Evolutionary conservation across 306 rosid genomes (phyloP).

Genomic region (Argentina anserina): DNA sequence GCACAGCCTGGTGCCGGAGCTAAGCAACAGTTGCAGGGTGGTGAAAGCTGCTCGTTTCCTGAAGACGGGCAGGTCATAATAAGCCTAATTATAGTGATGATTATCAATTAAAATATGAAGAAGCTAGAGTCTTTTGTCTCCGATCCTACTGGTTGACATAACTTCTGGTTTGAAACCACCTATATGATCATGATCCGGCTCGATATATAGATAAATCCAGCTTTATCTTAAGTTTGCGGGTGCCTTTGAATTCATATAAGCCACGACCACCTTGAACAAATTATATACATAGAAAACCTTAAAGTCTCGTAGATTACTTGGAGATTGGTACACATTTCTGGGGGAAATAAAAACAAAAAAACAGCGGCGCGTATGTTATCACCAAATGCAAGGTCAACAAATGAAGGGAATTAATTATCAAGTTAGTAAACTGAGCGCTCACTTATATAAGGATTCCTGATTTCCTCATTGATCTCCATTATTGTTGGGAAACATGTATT

Average conservation of each 20-base stretch:
- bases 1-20: slow-evolving; percentile 28
- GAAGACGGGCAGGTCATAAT: slow-evolving; percentile 49
- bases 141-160: background rate
- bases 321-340: too few species aligned
- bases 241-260: background rate
- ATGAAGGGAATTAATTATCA: background rate
- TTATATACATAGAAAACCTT: background rate
- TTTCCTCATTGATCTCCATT: too few species aligned
- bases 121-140: background rate
- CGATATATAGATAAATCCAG: background rate
- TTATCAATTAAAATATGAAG: background rate
- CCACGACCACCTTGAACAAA: background rate
- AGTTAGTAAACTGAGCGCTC: background rate
- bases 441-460: too few species aligned
- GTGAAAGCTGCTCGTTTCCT: slow-evolving; percentile 30
- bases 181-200: too few species aligned
- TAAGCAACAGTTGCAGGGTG: slow-evolving; percentile 43
- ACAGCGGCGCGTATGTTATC: too few species aligned
- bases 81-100: background rate
- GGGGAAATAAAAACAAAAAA: background rate
- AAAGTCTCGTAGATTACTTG: background rate
- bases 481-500: too few species aligned
- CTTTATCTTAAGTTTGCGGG: background rate
- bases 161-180: background rate
- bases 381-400: background rate